Percentiles rank a stretch among this genome's conserved stretches.
Conservation (phyloP, 2,329 filamentous ascomycete species). For the Hyphodiscus sp. region DNA sequence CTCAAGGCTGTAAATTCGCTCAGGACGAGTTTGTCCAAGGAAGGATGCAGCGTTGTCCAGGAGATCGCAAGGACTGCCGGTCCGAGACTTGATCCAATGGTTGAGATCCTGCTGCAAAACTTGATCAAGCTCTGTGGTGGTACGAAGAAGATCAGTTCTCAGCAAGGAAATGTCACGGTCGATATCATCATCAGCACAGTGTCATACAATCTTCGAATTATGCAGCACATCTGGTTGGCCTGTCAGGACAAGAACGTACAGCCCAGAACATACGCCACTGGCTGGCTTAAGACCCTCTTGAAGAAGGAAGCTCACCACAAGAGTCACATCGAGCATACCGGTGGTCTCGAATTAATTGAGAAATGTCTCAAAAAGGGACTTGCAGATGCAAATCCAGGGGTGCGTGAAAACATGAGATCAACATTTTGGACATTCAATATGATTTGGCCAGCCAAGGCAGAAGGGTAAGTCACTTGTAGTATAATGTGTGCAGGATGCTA, state of each 20-base stretch:
- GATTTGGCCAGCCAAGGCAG: conserved; percentile 72
- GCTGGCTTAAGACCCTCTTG: conserved; percentile 80
- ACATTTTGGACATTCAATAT: conserved; percentile 80
- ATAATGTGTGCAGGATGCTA: not conserved
- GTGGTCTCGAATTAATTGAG: conserved; percentile 75
- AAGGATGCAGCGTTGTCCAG: conserved; percentile 77
- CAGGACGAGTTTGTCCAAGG: conserved; percentile 82
- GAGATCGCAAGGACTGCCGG: conserved; percentile 75
- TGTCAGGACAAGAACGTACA: conserved; percentile 92
- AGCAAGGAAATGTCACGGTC: conserved; percentile 76
- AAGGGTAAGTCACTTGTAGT: conserved; percentile 48
- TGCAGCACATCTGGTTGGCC: conserved; percentile 79
- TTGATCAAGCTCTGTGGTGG: conserved; percentile 84
- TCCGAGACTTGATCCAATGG: conserved; percentile 75
- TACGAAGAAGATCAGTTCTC: conserved; percentile 88
- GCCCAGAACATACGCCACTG: conserved; percentile 69
- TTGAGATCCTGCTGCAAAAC: conserved; percentile 82
- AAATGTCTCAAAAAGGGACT: conserved; percentile 87
- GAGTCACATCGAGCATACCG: conserved; percentile 73
- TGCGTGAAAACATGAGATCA: conserved; percentile 77
- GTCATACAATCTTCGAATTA: conserved; percentile 71
- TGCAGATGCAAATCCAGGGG: conserved; percentile 81
- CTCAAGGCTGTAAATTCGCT: conserved; percentile 79
- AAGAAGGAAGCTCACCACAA: conserved; percentile 74
- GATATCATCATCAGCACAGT: conserved; percentile 72